These are phyloP conservation scores for Coniochaeta pulveracea DNA, from an alignment of 2,329 filamentous ascomycete species.

Conservation along the genomic window DNA sequence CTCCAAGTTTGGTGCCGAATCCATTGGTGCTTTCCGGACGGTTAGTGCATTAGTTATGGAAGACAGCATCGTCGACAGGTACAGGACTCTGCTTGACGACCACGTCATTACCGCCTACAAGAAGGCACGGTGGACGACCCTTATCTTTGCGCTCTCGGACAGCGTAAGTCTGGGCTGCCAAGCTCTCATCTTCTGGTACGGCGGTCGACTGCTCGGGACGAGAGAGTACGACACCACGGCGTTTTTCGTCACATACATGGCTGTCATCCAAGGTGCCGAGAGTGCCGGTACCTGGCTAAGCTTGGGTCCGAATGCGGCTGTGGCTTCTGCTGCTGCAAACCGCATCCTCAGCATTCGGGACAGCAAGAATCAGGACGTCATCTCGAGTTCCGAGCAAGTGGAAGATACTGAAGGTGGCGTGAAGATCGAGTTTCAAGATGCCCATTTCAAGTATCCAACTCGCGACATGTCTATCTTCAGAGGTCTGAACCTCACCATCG, in stretches of 20 bases:
- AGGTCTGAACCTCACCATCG: slow-evolving; percentile 50
- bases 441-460: slow-evolving; percentile 51
- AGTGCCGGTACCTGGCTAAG: slow-evolving; percentile 55
- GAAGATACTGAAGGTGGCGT: slow-evolving; percentile 36
- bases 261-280: slow-evolving; percentile 57
- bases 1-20: slow-evolving; percentile 64
- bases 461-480: slow-evolving; percentile 45
- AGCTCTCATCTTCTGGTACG: slow-evolving; percentile 58
- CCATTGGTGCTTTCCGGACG: slow-evolving; percentile 63
- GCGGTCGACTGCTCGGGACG: slow-evolving; percentile 39
- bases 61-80: slow-evolving; percentile 49
- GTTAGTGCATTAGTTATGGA: slow-evolving; percentile 62
- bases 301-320: slow-evolving; percentile 53
- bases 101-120: slow-evolving; percentile 50
- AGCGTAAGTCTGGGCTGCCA: slow-evolving; percentile 52
- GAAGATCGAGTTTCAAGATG: slow-evolving; percentile 42
- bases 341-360: slow-evolving; percentile 43
- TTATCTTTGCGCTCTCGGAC: slow-evolving; percentile 60
- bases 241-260: slow-evolving; percentile 52
- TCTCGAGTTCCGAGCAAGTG: slow-evolving; percentile 22
- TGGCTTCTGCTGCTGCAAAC: slow-evolving; percentile 47
- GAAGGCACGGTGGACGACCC: slow-evolving; percentile 48
- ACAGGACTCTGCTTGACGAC: slow-evolving; percentile 41
- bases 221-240: slow-evolving; percentile 33
- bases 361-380: slow-evolving; percentile 23